Evolutionary conservation across 73 alveolate genomes (phyloP).

Genomic region (Tetrahymena borealis): DNA sequence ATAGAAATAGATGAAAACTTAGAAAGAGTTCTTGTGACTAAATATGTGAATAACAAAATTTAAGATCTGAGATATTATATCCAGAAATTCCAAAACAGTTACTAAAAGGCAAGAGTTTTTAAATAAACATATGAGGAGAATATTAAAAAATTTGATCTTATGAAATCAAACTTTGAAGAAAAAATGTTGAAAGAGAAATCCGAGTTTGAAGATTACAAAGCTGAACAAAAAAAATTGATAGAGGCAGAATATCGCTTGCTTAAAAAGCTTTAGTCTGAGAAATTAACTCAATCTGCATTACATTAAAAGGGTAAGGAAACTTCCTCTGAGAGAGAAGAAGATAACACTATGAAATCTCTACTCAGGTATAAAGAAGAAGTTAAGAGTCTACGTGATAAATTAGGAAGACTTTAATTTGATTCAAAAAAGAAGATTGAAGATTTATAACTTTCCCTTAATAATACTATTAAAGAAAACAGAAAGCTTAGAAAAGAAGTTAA

Average conservation of each 20-base stretch:
- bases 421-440: background rate
- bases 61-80: background rate
- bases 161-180: background rate
- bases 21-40: background rate
- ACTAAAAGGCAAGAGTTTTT: background rate
- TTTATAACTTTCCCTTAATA: background rate
- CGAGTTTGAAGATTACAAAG: background rate
- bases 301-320: background rate
- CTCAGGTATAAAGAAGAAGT: background rate
- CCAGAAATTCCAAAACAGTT: background rate
- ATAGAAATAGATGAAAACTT: background rate
- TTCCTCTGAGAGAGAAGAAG: background rate
- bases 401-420: background rate
- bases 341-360: background rate
- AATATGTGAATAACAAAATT: background rate
- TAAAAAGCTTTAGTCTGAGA: background rate
- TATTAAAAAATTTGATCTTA: background rate
- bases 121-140: background rate
- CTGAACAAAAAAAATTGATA: background rate
- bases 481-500: background rate
- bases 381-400: background rate
- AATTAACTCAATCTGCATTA: background rate
- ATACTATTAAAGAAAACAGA: background rate
- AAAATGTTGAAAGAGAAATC: background rate
- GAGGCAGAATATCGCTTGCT: background rate